phyloP scores from a whole-genome alignment of 306 rosid genomes.

The Urtica urens region DNA sequence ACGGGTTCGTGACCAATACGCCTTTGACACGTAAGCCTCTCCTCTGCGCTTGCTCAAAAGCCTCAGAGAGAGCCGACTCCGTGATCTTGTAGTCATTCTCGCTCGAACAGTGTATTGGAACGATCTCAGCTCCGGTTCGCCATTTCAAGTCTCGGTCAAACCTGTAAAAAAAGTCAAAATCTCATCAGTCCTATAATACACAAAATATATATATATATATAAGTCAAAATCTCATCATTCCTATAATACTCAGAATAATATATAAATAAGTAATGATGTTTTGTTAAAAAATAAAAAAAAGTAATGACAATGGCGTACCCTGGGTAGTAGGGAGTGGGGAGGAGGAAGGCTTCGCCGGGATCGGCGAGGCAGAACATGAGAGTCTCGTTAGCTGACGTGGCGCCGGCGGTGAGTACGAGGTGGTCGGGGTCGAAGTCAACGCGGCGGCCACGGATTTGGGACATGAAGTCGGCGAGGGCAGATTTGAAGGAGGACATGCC shows the following conservation, averaged over 20 bases:
- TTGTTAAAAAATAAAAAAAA: too few species aligned
- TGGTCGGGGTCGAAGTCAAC: slow-evolving; percentile 52
- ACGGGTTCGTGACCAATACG: slow-evolving; percentile 72
- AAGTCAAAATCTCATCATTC: too few species aligned
- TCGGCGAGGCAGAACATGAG: slow-evolving; percentile 79
- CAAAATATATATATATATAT: too few species aligned
- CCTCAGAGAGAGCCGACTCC: slow-evolving; percentile 39
- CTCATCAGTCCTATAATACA: too few species aligned
- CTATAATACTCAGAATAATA: too few species aligned
- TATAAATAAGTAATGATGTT: too few species aligned
- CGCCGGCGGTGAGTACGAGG: slow-evolving; percentile 67
- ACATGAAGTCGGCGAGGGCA: slow-evolving; percentile 73
- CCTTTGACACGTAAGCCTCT: slow-evolving; percentile 67
- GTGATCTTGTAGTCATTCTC: slow-evolving; percentile 64
- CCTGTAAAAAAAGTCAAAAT: slow-evolving; percentile 30
- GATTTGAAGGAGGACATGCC: slow-evolving; percentile 82
- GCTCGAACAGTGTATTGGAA: slow-evolving; percentile 75
- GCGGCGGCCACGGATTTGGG: slow-evolving; percentile 58
- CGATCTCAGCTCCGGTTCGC: slow-evolving; percentile 67
- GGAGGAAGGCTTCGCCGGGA: slow-evolving; percentile 62
- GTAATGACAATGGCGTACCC: too few species aligned
- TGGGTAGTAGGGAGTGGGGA: slow-evolving; percentile 85
- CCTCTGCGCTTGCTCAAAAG: slow-evolving; percentile 42
- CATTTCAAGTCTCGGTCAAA: slow-evolving; percentile 84
- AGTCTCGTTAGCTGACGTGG: slow-evolving; percentile 82